phyloP scores from a whole-genome alignment of 306 rosid genomes.

The Potentilla sterilis region DNA sequence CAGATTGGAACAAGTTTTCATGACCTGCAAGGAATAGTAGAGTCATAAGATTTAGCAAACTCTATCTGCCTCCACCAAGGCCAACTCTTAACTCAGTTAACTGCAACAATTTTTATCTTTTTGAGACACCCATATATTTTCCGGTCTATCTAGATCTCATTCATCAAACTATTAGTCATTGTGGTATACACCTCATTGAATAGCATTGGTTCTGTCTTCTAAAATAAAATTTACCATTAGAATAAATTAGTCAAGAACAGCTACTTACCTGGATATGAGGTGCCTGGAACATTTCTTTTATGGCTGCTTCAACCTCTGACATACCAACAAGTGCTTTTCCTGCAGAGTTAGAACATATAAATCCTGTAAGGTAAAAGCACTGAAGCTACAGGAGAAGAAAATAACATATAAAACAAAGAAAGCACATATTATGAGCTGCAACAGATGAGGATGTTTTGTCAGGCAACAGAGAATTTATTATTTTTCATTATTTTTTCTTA shows the following conservation, averaged over 20 bases:
- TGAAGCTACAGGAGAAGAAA: constrained; percentile 14
- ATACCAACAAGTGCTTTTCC: constrained; percentile 66
- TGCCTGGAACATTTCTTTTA: constrained; percentile 96
- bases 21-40: constrained; percentile 55
- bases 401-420: not conserved
- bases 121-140: not conserved
- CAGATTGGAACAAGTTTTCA: constrained; percentile 66
- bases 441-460: not conserved
- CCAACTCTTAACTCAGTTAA: not conserved
- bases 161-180: not conserved
- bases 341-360: constrained; percentile 27
- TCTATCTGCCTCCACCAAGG: not conserved
- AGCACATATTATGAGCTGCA: not conserved
- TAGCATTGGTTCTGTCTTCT: constrained; percentile 5
- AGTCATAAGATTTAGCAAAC: not conserved
- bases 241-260: constrained; percentile 14
- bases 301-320: constrained; percentile 84
- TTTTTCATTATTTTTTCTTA: not conserved
- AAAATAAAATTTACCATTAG: constrained; percentile 3
- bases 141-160: not conserved
- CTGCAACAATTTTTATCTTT: not conserved
- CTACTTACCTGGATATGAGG: constrained; percentile 92
- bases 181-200: not conserved
- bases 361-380: constrained; percentile 22
- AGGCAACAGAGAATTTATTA: not conserved